Base-by-base conservation (phyloP, 441 rosid genomes). In the Populus hybrid region DNA sequence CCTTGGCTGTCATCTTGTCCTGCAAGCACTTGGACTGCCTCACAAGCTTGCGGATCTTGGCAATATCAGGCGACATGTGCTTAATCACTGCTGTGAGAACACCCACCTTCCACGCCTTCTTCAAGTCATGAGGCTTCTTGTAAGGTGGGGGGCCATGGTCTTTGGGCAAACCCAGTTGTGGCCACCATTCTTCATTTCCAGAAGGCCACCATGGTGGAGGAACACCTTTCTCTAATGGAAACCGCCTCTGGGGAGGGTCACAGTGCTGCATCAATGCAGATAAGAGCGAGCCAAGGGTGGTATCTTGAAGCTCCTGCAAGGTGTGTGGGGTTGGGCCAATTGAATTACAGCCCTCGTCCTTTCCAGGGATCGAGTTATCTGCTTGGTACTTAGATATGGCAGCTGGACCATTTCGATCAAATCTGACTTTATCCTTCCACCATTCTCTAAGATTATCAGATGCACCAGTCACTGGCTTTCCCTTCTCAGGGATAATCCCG, bases 181-280 rank as follows among this genome's bases (percentile, higher is more conserved):
- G 84, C 99, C 99, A 94, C 94, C 91, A 95, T 18, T 94, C 95
- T 84, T 95, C 99, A 19, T 77, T 76, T 32, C 99, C 98, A 0
- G 80, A 76, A 2, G 99, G 99, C 99, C 99, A 95, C 99, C 98
- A 95, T 3, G 98, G 98, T 1, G 99, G 99, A 19, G 98, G 67
- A 73, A 89, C 86, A 34, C 99, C 97, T 80, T 88, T 92, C 80
- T 95, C 95, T 72, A 95, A 70, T 0, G 98, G 99, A 77, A 81
- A 95, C 11, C 92, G 86, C 82, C 98, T 86, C 86, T 95, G 99
- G 28, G 98, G 95, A 34, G 99, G 99, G 61, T 86, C 90, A 24
- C 24, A 24, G 24, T 24, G 24, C 24, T 24, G 24, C 24, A 24
- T 24, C 24, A 24, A 24, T 24, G 67, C 99, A 0, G 99, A 95